Evolutionary conservation across 805 yeast species (phyloP), one percentile per base, ranked within the genome.

Genomic region (Kockiozyma suomiensis): DNA sequence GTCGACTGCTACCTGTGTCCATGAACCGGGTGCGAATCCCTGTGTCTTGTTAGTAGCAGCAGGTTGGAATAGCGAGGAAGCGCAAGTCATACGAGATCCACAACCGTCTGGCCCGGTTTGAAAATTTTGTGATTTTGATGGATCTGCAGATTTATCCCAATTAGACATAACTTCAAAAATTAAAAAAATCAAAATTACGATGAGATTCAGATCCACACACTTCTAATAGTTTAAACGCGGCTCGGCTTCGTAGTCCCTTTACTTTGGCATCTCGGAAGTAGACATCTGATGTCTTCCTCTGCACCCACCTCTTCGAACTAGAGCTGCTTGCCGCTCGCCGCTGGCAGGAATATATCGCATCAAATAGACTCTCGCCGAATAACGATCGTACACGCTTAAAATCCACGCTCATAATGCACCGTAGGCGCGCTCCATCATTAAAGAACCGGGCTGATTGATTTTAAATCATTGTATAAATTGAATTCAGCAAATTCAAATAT

Each of bases 1-100:
- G 54, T 82, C 82, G 7, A 81, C 74, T 0, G 93, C 92, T 1
- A 90, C 92, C 70, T 90, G 96, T 7, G 93, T 83, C 97, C 97
- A 90, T 2, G 96, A 91, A 0, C 97, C 97, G 0, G 97, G 97
- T 0, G 97, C 96, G 72, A 85, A 91, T 0, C 97, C 80, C 72
- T 69, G 33, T 6, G 33, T n/a, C n/a, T n/a, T n/a, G n/a, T n/a
- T n/a, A n/a, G n/a, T n/a, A n/a, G n/a, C n/a, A n/a, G n/a, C n/a
- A n/a, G n/a, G n/a, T n/a, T n/a, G n/a, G n/a, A n/a, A n/a, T n/a
- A n/a, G n/a, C n/a, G n/a, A n/a, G n/a, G n/a, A n/a, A n/a, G n/a
- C n/a, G n/a, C n/a, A n/a, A n/a, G n/a, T n/a, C 69, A 5, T 60
- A 69, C 97, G 48, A 94, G 75, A 75, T 94, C 99, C 3, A 94